phyloP scores from a whole-genome alignment of 176 grass and related monocot genomes.

The Oryza australiensis region DNA sequence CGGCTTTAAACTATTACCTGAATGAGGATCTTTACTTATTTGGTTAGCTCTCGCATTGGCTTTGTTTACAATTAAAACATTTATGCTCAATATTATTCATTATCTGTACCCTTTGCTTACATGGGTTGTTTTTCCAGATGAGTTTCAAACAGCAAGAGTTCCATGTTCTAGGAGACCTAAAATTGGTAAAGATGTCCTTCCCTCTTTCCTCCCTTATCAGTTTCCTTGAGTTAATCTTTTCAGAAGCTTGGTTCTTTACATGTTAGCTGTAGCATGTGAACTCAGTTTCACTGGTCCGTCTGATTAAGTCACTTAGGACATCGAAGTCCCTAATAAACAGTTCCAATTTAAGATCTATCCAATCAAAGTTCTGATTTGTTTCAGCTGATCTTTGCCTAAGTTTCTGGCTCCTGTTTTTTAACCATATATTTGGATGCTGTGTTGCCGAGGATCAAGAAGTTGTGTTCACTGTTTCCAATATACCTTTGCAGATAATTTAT shows the following conservation, averaged over 20 bases:
- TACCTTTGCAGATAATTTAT: slow-evolving; percentile 63
- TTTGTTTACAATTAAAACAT: background rate
- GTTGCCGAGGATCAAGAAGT: background rate
- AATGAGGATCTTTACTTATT: slow-evolving; percentile 94
- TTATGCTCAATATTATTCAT: background rate
- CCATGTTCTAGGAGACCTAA: slow-evolving; percentile 83
- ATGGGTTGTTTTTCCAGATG: slow-evolving; percentile 51
- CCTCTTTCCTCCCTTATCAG: background rate
- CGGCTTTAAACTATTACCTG: slow-evolving; percentile 80
- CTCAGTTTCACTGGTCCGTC: background rate
- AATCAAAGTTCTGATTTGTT: background rate
- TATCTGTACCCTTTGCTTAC: background rate
- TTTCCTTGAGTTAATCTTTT: background rate
- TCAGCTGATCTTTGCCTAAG: background rate
- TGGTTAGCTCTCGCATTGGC: slow-evolving; percentile 44
- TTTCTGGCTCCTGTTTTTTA: background rate
- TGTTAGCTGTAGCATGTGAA: background rate
- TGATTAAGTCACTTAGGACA: background rate
- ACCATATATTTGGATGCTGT: background rate
- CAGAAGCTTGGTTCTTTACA: background rate
- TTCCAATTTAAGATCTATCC: background rate
- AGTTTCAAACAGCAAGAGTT: slow-evolving; percentile 80
- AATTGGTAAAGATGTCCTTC: slow-evolving; percentile 53
- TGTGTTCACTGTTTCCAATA: slow-evolving; percentile 16
- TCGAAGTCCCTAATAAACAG: background rate